Percentiles rank a stretch among this genome's conserved stretches.
These are phyloP conservation scores for Phlyctochytrium planicorne DNA, from an alignment of 192 early-diverging fungal genomes.

Conservation along the genomic window DNA sequence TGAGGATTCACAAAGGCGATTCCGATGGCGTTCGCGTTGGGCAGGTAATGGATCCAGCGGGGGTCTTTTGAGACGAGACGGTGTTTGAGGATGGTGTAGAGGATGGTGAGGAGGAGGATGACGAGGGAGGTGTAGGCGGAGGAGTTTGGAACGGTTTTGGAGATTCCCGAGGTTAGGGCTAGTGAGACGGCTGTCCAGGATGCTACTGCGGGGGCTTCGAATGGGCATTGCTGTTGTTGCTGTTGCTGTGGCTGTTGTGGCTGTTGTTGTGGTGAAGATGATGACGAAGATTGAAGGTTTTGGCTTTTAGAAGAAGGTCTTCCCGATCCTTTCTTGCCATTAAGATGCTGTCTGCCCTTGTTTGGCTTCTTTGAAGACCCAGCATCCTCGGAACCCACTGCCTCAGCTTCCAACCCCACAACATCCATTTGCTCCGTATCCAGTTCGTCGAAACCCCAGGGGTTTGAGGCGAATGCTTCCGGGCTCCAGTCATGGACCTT, in stretches of 20 bases:
- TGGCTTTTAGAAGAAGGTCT: not conserved
- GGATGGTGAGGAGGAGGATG: slow-evolving; percentile 46
- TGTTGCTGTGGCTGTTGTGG: no score
- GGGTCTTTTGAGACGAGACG: slow-evolving; percentile 43
- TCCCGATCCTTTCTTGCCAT: no score
- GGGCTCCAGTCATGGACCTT: no score
- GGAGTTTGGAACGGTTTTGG: slow-evolving; percentile 37
- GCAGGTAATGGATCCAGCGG: slow-evolving; percentile 42
- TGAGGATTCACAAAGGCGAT: slow-evolving; percentile 29
- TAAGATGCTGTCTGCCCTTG: not conserved
- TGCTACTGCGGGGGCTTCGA: slow-evolving; percentile 19
- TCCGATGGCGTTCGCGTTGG: slow-evolving; percentile 54
- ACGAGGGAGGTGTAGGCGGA: slow-evolving; percentile 36
- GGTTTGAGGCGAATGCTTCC: not conserved
- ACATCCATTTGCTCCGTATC: no score
- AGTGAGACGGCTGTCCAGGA: slow-evolving; percentile 44
- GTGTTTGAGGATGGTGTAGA: slow-evolving; percentile 40
- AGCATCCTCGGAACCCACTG: not conserved
- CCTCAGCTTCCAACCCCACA: not conserved
- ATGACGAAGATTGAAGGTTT: not conserved
- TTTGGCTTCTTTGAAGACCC: not conserved
- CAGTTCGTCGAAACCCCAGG: no score
- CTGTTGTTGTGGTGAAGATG: no score
- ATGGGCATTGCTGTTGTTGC: no score
- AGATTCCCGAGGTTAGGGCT: slow-evolving; percentile 16